Base-by-base conservation (phyloP, 345 rosid genomes). In the Dipteronia dyeriana region DNA sequence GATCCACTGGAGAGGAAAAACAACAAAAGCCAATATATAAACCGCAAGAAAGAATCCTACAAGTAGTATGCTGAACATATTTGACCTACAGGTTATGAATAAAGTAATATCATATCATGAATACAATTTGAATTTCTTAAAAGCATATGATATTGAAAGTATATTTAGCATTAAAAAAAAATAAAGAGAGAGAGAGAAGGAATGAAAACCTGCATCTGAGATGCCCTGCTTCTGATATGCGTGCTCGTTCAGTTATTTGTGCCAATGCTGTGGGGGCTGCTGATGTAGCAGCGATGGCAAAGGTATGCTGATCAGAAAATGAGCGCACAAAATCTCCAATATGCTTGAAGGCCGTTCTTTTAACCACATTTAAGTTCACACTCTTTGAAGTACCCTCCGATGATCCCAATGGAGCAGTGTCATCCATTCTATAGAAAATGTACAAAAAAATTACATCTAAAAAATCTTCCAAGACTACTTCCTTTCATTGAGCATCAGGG, bases 201-300 rank as follows among this genome's bases (percentile, higher is more conserved):
- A 71, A 64, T 56, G 41, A 9, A 49, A 71, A 81, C 86, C 85
- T 85, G 86, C 88, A 85, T 83, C 84, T 79, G 17, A 85, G 79
- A 66, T 80, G 83, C 29, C 83, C 88, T 31, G 83, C 86, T 77
- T 81, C 86, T 71, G 66, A 74, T 66, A 83, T 86, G 53, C 69
- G 68, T 12, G 78, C 77, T 62, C 62, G 66, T 73, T 86, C 80
- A 2, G 85, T 68, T 29, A 76, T 75, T 79, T 81, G 86, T 22
- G 76, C 69, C n/a, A 81, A 51, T 38, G 83, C 79, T 10, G 74
- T 65, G n/a, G 80, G 82, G 54, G 80, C 62, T 26, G 83, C 71
- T 57, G 83, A 79, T 34, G 47, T 53, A 20, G 74, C 54, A 2
- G 75, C 79, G 12, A 66, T 12, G 7, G 76, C 74, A 70, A 79